Evolutionary conservation across 371 early-diverging fungal species (phyloP), one percentile per base, ranked within the genome.

Genomic region (Saksenaea vasiformis): DNA sequence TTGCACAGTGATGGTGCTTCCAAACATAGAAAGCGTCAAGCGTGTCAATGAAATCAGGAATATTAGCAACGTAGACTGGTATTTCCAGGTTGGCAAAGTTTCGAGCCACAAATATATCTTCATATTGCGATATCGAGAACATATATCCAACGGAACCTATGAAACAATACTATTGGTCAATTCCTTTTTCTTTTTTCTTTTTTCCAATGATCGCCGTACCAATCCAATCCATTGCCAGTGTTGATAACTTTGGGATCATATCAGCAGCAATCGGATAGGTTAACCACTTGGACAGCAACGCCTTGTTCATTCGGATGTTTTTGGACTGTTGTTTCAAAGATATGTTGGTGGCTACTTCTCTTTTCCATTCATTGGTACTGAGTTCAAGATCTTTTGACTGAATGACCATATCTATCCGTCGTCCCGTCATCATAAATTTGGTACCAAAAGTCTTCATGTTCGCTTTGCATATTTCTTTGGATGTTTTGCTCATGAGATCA

Each of bases 1-100:
- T 11, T n/a, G 34, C 36, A 11, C 27, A 11, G 7, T 58, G 35
- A 54, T 56, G 39, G 28, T 54, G 2, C n/a, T 54, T 34, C 55
- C 56, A 38, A 24, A 35, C 34, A 53, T 54, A 39, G 26, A 31
- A 19, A 3, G 27, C n/a, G n/a, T 56, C 61, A 8, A 60, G 36
- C 15, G 60, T 58, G 26, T 43, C 43, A 5, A 53, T 54, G 31
- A 62, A 64, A 15, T 15, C 51, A 24, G 41, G 57, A 13, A 54
- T 57, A 38, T 56, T 19, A 14, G 61, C 56, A 19, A 54, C 64
- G 54, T 39, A 62, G 34, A 64, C 57, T 58, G 39, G 62, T 44
- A 51, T 57, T 53, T 13, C 57, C 60, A 54, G n/a, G 15, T 10
- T 43, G 10, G 43, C 10, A 15, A 43, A n/a, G 5, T 5, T 13